These are phyloP conservation scores for Fusarium oxysporum DNA, from an alignment of 2,329 filamentous ascomycete species.

Conservation along the genomic window DNA sequence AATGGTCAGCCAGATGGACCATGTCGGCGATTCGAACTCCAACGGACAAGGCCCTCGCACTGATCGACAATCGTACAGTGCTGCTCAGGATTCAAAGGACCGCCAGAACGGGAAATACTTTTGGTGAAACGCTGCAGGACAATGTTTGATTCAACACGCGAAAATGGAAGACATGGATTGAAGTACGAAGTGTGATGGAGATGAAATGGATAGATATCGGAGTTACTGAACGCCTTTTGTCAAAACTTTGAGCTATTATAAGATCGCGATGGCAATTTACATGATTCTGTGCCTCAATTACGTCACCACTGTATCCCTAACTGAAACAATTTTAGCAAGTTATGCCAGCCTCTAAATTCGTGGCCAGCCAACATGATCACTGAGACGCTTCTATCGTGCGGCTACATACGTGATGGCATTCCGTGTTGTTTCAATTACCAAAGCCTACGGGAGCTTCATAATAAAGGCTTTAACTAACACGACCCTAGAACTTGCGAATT, in stretches of 20 bases:
- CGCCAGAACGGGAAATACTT: constrained; percentile 12
- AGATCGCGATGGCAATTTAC: background rate
- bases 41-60: constrained; percentile 35
- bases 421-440: background rate
- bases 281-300: background rate
- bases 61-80: constrained; percentile 10
- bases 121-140: constrained; percentile 30
- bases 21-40: constrained; percentile 46
- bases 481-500: background rate
- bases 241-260: background rate
- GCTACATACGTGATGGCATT: background rate
- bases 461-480: too few relatives aligned
- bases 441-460: background rate
- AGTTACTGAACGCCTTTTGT: background rate
- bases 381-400: background rate
- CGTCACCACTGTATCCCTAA: constrained; percentile 37
- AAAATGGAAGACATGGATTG: background rate
- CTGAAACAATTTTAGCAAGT: constrained; percentile 51
- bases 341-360: constrained; percentile 48
- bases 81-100: constrained; percentile 6
- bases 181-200: background rate
- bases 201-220: background rate
- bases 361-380: background rate
- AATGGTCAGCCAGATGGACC: constrained; percentile 50
- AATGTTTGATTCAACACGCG: background rate